These are phyloP conservation scores for Tardiomyces depauwii DNA, from an alignment of 1,139 yeast genomes.

Conservation along the genomic window DNA sequence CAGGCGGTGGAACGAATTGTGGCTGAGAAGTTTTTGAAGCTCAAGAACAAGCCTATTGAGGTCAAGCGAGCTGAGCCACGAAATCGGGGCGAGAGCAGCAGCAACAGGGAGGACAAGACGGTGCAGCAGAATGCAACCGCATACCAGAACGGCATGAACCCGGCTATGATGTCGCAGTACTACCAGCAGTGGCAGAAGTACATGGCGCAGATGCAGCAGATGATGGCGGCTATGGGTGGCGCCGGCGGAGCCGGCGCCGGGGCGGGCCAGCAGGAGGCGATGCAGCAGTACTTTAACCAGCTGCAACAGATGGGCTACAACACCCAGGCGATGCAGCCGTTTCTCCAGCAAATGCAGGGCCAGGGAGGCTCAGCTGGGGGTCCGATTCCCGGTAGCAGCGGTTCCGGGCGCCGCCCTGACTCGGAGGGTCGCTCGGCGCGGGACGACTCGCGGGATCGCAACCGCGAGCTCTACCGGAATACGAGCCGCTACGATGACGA, in stretches of 20 bases:
- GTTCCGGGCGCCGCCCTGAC: background rate
- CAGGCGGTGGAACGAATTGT: constrained; percentile 92
- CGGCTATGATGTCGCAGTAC: constrained; percentile 81
- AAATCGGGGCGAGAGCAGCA: constrained; percentile 25
- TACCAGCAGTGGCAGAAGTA: constrained; percentile 81
- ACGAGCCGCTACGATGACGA: constrained; percentile 7
- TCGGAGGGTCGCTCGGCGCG: background rate
- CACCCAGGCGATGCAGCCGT: constrained; percentile 7
- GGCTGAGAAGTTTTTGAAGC: constrained; percentile 66
- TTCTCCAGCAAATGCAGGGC: constrained; percentile 8
- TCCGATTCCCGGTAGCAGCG: background rate
- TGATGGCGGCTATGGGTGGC: constrained; percentile 19
- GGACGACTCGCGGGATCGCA: constrained; percentile 1
- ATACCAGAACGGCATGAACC: constrained; percentile 24
- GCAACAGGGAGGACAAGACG: constrained; percentile 5
- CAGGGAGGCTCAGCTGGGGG: constrained; percentile 9
- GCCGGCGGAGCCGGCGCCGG: constrained; percentile 31
- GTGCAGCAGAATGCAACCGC: background rate
- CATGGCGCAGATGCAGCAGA: constrained; percentile 28
- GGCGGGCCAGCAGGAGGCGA: constrained; percentile 28
- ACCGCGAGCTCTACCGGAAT: background rate
- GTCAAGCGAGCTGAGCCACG: constrained; percentile 98
- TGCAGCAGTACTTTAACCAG: constrained; percentile 14
- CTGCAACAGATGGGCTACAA: constrained; percentile 8
- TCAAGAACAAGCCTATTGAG: constrained; percentile 88